Evolutionary conservation across 371 early-diverging fungal genomes (phyloP), one percentile per base, ranked within the genome.

Genomic region (Synchytrium microbalum): DNA sequence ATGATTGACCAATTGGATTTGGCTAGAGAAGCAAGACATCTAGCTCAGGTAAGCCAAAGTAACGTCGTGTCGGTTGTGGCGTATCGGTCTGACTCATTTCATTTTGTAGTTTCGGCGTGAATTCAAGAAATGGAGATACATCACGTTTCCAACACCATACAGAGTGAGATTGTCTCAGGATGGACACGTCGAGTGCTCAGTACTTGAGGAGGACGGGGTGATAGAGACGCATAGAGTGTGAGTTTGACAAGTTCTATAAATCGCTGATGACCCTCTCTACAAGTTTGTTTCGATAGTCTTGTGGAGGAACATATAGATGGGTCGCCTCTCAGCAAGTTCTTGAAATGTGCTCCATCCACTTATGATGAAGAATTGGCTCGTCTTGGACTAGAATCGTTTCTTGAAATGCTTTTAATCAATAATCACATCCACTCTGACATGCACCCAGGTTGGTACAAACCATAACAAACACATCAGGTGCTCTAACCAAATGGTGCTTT

Each of bases 351-450:
- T 0, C 59, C 31, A 1, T 82, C 59, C 19, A 74, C 75, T 0
- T 90, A 82, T 76, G 91, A 92, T 69, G 72, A 81, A 2, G 84
- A 83, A 57, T 77, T 90, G 56, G 88, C 91, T 10, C 79, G 82
- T 60, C 84, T 89, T 65, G 93, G 93, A 54, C 72, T 88, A 57
- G 79, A 82, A 33, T 74, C 81, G 0, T 86, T 86, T 60, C 32
- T 80, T 72, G 83, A 77, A 38, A 96, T 96, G 95, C 79, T 94
- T 2, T 87, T 93, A 27, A 78, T 88, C 57, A 90, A 92, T 72
- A 94, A 96, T 70, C 92, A 92, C 78, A 88, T 92, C 10, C 96
- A 96, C 69, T 92, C 92, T 2, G 95, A 97, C 72, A 72, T 95
- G 59, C 95, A 94, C 64, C 95, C 95, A 0, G 78, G 70, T 66